phyloP scores from a whole-genome alignment of 2,329 filamentous ascomycete species.

The Fusarium continuum region DNA sequence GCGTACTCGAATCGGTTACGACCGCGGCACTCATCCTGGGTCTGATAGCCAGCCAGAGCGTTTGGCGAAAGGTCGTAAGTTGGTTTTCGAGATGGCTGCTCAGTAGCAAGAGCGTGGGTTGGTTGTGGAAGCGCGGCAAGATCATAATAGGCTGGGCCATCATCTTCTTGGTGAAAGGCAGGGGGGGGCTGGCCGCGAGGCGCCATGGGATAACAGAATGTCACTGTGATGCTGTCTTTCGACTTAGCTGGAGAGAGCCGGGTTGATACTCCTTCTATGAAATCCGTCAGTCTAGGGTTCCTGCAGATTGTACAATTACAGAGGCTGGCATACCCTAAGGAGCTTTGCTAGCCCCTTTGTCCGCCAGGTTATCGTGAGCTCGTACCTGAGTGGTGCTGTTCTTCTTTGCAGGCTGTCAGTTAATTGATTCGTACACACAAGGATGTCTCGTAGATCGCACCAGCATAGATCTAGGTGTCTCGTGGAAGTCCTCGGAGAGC shows the following conservation, averaged over 20 bases:
- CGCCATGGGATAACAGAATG: not conserved
- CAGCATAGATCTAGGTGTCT: not conserved
- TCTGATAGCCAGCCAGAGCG: not conserved
- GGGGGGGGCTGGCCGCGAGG: not conserved
- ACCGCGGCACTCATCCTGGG: not conserved
- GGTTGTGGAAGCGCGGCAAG: not conserved
- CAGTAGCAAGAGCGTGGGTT: not conserved
- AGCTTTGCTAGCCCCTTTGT: not conserved
- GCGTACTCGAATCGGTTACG: not conserved
- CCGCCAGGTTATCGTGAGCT: not conserved
- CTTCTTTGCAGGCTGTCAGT: constrained; percentile 2
- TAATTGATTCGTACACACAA: not conserved
- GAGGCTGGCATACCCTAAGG: constrained; percentile 12
- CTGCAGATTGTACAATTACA: not conserved
- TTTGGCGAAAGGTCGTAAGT: constrained; percentile 1
- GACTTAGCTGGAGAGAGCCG: not conserved
- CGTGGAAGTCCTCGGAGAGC: not conserved
- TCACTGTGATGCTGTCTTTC: not conserved
- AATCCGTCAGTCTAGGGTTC: not conserved
- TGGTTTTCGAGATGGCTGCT: not conserved
- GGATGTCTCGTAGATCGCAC: not conserved
- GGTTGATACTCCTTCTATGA: constrained; percentile 5
- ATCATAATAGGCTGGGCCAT: constrained; percentile 4
- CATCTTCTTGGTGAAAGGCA: not conserved
- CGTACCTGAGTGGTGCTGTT: not conserved